Percentiles rank a stretch among this genome's conserved stretches.
Evolutionary conservation across 2,329 filamentous ascomycete species (phyloP).

Genomic region (Geosmithia flava): DNA sequence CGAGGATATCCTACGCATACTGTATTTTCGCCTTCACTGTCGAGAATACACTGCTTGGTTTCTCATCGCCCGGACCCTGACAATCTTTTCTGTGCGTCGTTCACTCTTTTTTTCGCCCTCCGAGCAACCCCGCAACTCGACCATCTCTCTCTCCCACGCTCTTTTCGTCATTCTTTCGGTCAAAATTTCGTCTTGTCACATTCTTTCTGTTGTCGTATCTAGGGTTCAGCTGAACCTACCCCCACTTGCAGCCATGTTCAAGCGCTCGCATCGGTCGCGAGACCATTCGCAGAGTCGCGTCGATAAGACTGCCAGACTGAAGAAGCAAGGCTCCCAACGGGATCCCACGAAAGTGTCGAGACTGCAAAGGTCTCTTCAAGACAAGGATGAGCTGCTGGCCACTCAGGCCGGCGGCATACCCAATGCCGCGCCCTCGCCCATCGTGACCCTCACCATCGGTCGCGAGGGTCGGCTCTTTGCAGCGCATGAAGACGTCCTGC

Average conservation of each 20-base stretch:
- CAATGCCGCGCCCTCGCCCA: slow-evolving; percentile 41
- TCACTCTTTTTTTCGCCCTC: slow-evolving; percentile 18
- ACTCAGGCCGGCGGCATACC: slow-evolving; percentile 2
- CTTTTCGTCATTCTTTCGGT: slow-evolving; percentile 40
- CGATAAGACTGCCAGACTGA: slow-evolving; percentile 79
- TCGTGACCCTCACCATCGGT: slow-evolving; percentile 78
- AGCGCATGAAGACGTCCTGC: slow-evolving; percentile 85
- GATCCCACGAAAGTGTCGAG: slow-evolving; percentile 68
- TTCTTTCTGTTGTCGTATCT: neutral
- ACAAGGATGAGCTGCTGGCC: slow-evolving; percentile 25
- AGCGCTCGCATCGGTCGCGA: slow-evolving; percentile 75
- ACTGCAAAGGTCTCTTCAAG: slow-evolving; percentile 72
- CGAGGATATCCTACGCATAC: slow-evolving; percentile 1
- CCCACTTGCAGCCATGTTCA: slow-evolving; percentile 60
- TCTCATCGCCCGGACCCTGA: slow-evolving; percentile 44
- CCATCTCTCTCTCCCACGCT: slow-evolving; percentile 25
- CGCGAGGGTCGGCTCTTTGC: slow-evolving; percentile 81
- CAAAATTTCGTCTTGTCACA: slow-evolving; percentile 11
- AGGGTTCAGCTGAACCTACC: neutral
- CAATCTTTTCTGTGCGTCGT: slow-evolving; percentile 26
- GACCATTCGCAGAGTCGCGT: slow-evolving; percentile 51
- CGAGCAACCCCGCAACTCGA: slow-evolving; percentile 5
- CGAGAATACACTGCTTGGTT: slow-evolving; percentile 9
- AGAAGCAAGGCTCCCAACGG: slow-evolving; percentile 43
- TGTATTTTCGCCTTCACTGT: slow-evolving; percentile 5